Percentiles rank a stretch among this genome's conserved stretches.
These are phyloP conservation scores for Talaromyces piceae DNA, from an alignment of 2,329 filamentous ascomycete genomes.

Conservation along the genomic window DNA sequence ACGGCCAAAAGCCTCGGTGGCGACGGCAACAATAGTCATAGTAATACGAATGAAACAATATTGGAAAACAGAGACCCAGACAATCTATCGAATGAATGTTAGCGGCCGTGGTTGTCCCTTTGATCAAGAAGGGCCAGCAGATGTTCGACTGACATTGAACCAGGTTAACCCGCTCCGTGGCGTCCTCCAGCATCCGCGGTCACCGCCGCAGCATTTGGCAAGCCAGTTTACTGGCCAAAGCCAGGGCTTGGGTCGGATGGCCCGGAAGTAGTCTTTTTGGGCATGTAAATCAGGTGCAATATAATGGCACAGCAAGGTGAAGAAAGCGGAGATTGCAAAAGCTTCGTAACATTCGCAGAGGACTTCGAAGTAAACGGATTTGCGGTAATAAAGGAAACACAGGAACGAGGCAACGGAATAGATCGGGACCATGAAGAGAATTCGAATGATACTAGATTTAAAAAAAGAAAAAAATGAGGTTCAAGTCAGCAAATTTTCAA, in stretches of 20 bases:
- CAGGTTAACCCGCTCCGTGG: conserved; percentile 76
- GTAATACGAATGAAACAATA: conserved; percentile 75
- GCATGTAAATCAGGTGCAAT: conserved; percentile 67
- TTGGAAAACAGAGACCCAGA: conserved; percentile 77
- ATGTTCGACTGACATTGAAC: conserved; percentile 58
- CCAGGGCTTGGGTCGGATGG: conserved; percentile 63
- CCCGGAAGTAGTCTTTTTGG: conserved; percentile 75
- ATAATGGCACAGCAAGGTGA: conserved; percentile 74
- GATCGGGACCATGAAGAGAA: conserved; percentile 80
- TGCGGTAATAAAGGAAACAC: conserved; percentile 64
- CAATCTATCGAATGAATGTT: conserved; percentile 20
- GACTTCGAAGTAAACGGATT: conserved; percentile 74
- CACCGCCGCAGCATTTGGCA: conserved; percentile 61
- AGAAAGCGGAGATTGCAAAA: conserved; percentile 81
- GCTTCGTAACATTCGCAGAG: conserved; percentile 82
- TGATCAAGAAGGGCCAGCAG: not conserved
- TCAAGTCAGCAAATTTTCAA: not conserved
- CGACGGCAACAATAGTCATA: conserved; percentile 71
- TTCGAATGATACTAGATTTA: conserved; percentile 75
- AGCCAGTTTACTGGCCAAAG: conserved; percentile 66
- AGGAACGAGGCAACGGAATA: conserved; percentile 70
- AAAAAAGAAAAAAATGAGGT: too few species aligned
- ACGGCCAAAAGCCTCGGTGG: conserved; percentile 58
- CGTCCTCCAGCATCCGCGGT: conserved; percentile 62
- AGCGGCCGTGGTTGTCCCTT: not conserved